Evolutionary conservation across 306 rosid species (phyloP).

Genomic region (Medicago lupulina): DNA sequence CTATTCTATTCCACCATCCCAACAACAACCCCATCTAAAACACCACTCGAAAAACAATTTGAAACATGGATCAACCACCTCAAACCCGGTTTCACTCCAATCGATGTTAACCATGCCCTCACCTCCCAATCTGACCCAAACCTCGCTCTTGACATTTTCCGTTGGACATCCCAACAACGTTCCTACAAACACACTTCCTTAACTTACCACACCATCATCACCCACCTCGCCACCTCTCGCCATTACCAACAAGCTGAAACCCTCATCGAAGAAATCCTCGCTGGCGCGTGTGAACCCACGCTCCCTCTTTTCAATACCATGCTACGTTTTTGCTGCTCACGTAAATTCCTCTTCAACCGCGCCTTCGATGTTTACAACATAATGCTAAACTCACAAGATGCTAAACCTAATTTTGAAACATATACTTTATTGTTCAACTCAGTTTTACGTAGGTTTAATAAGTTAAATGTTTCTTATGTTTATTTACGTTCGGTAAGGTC

Average conservation of each 20-base stretch:
- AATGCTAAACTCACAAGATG: slow-evolving; percentile 62
- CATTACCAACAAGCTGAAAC: slow-evolving; percentile 74
- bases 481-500: slow-evolving; percentile 78
- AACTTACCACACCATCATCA: slow-evolving; percentile 75
- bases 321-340: slow-evolving; percentile 68
- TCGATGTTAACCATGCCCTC: slow-evolving; percentile 66
- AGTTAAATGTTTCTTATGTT: slow-evolving; percentile 65
- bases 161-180: slow-evolving; percentile 93
- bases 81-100: slow-evolving; percentile 82
- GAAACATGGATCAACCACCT: slow-evolving; percentile 89
- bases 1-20: slow-evolving; percentile 35
- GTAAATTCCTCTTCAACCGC: slow-evolving; percentile 67
- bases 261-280: slow-evolving; percentile 79
- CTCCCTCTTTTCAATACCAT: slow-evolving; percentile 77
- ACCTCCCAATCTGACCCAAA: slow-evolving; percentile 80
- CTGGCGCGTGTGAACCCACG: slow-evolving; percentile 80
- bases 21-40: slow-evolving; percentile 47
- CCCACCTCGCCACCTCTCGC: slow-evolving; percentile 56
- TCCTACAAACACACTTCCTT: slow-evolving; percentile 67
- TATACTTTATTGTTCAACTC: slow-evolving; percentile 66
- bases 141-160: slow-evolving; percentile 91
- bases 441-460: slow-evolving; percentile 77
- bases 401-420: slow-evolving; percentile 79
- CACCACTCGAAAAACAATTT: slow-evolving; percentile 81
- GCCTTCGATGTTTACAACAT: slow-evolving; percentile 85